Base-by-base conservation (phyloP, 2,329 filamentous ascomycete species). In the Pseudogymnoascus sp. region DNA sequence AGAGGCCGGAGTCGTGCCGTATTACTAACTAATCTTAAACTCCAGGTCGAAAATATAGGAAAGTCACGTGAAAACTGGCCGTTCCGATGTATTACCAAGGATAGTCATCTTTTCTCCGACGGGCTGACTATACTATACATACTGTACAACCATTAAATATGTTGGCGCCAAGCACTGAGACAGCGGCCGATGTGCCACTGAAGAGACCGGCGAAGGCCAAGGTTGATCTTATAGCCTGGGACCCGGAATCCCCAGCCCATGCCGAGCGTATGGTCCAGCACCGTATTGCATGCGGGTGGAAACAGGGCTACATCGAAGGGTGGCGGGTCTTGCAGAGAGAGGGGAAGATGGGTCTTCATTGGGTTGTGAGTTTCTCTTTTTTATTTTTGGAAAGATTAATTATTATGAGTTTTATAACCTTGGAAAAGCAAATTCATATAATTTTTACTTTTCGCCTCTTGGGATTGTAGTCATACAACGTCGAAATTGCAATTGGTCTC, bases 231-330 rank as follows among this genome's bases (percentile, higher is more conserved):
- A 70, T 81, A 19, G 78, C 79, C 7, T 81, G 76, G 76, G 78
- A 82, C 64, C 70, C 76, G 8, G 68, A 66, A 14, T 76, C 73
- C 50, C 70, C 72, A 7, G 69, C 70, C n/a, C 79, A 81, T 62
- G 69, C 73, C 35, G 65, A 75, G 63, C 72, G 79, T 38, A 69
- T 81, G 68, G 70, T 74, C 40, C 72, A 76, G 29, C 79, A 81
- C 68, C 75, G 79, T 13, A 67, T 79, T 11, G 75, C 76, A 3
- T 81, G 79, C 65, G 77, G 78, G 14, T 81, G 79, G 79, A 72
- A 75, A 42, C 62, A 67, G 11, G 72, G 78, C 3, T 67, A 73
- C 29, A 74, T 81, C 1, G 66, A 68, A 63, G 42, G 47, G 16
- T 68, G 66, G 68, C 64, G 37, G 61, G 40, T 6, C 2, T 13